A percentile compares a stretch with the other conserved stretches of the same genome.
These are phyloP conservation scores for Cardamine chenopodiifolia DNA, from an alignment of 345 rosid species.

Conservation along the genomic window DNA sequence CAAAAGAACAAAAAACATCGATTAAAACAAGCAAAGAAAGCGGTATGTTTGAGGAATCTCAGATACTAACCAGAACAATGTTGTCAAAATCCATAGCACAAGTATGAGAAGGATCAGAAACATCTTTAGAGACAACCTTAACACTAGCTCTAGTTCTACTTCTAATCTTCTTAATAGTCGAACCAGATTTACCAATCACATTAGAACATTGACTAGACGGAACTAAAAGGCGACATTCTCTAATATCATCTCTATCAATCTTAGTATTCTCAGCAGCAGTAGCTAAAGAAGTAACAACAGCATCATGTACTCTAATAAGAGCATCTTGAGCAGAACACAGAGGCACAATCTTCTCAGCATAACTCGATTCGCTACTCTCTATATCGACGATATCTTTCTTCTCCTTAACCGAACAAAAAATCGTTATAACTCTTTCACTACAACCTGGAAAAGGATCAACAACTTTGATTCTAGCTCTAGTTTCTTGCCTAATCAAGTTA, in stretches of 20 bases:
- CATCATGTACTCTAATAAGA: slow-evolving; percentile 72
- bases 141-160: slow-evolving; percentile 67
- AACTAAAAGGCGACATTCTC: slow-evolving; percentile 84
- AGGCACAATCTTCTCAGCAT: slow-evolving; percentile 44
- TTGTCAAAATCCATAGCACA: slow-evolving; percentile 97
- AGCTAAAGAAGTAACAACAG: slow-evolving; percentile 63
- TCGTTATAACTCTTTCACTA: slow-evolving; percentile 72
- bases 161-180: slow-evolving; percentile 77
- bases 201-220: slow-evolving; percentile 95
- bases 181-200: slow-evolving; percentile 88
- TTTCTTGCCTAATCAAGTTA: slow-evolving; percentile 81
- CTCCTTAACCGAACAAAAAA: slow-evolving; percentile 69
- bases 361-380: slow-evolving; percentile 56
- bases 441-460: slow-evolving; percentile 87
- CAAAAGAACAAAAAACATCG: slow-evolving; percentile 5
- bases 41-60: neutral
- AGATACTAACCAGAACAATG: slow-evolving; percentile 66
- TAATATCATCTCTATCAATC: slow-evolving; percentile 56
- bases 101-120: slow-evolving; percentile 74
- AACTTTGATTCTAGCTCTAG: slow-evolving; percentile 88
- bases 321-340: slow-evolving; percentile 92
- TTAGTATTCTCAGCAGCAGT: slow-evolving; percentile 56
- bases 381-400: slow-evolving; percentile 65
- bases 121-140: slow-evolving; percentile 77
- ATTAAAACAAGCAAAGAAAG: slow-evolving; percentile 3